Base-by-base conservation (phyloP, 2,329 filamentous ascomycete genomes). In the Pseudogymnoascus sp. region DNA sequence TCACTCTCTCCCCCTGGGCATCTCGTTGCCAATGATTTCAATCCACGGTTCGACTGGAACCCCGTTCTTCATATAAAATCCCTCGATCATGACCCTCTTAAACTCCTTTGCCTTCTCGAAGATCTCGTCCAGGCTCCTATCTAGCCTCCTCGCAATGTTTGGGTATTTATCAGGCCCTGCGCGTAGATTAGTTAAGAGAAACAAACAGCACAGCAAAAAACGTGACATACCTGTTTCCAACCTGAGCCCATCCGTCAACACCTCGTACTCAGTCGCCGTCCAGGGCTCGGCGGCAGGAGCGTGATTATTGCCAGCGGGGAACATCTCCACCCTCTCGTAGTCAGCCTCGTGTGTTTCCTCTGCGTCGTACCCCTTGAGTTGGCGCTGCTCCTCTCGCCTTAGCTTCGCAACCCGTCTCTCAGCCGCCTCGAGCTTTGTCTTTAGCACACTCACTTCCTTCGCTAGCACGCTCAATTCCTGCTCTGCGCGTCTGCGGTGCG, bases 121-220 rank as follows among this genome's bases (percentile, higher is more conserved):
- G 2, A 72, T 66, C 4, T 72, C 69, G 16, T 71, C 71, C 36
- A 71, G 63, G 38, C 64, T 69, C 22, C 66, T 62, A 11, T 66
- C 61, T 2, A 70, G 60, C 2, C 23, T 33, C 23, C 66, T 39
- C 7, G 66, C 64, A 3, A 67, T 63, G 14, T 60, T 61, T 42
- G 64, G 45, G 49, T 69, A 70, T 30, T 66, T 63, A 49, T 67
- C 65, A 4, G 30, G 60, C 16, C 63, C 63, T 64, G 14, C 11
- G 3, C 23, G 33, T 33, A 12, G 28, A 49, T 42, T 58, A 61
- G 39, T 45, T 11, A 30, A 22, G 25, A n/a, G 28, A 30, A 33
- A 33, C 19, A 30, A n/a, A 61, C 16, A 61, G 16, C 16, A 42
- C 2, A 7, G 4, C 7, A 25, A 4, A 6, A 39, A 38, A 60